Evolutionary conservation across 2,329 filamentous ascomycete species (phyloP), one percentile per base, ranked within the genome.

Genomic region (Penicillium psychrosexuale): DNA sequence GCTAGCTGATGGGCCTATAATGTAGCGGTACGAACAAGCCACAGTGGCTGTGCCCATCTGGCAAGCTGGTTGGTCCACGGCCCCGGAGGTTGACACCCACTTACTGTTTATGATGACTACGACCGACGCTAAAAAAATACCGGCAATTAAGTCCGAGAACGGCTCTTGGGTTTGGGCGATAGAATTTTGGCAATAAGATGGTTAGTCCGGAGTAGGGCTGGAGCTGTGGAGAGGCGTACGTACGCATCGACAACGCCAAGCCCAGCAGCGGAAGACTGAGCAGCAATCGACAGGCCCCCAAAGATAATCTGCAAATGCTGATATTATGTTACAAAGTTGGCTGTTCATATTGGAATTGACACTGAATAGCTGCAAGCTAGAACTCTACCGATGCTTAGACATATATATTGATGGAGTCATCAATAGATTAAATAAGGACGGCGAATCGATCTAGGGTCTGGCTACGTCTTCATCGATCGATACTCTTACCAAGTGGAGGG

Each of bases 171-270:
- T 3, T 51, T 44, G n/a, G 37, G 31, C 8, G 8, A 11, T 24
- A 24, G 38, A 44, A 27, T 8, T n/a, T 24, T 12, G 15, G 24
- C 22, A 38, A 37, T 37, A 11, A 31, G n/a, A 17, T 38, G 36
- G 36, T 38, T 3, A 6, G 19, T 24, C 22, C 22, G 22, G 22
- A 24, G 22, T 34, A 51, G 48, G 48, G 48, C 48, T 45, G 39
- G 36, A 31, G 39, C 15, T 45, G 39, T 51, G 39, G 48, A 39
- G 48, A 31, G 33, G 31, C 8, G 13, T 51, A 51, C 40, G 48
- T 51, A 45, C 22, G 40, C 49, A 36, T 44, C 40, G 33, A 37
- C 39, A 31, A 38, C 9, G 49, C 49, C 49, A 51, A 51, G 49
- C 24, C 40, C 17, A n/a, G 47, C n/a, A 31, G 39, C 33, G 17